Evolutionary conservation across 306 rosid species (phyloP).

Genomic region (Pterocarpus macrocarpus): DNA sequence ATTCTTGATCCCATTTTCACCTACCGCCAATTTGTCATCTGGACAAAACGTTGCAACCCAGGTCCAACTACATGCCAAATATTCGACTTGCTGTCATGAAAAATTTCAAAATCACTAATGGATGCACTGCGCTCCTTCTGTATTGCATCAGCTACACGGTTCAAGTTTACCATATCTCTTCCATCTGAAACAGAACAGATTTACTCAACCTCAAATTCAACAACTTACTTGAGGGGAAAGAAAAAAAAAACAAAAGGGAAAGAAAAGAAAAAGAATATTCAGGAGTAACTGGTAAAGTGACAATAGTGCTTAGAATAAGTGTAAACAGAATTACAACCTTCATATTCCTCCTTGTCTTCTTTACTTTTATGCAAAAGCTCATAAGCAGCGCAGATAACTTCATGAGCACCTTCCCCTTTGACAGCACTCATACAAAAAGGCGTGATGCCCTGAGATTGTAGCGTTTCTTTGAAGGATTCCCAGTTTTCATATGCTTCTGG

Average conservation of each 20-base stretch:
- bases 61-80: slow-evolving; percentile 86
- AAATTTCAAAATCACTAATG: slow-evolving; percentile 83
- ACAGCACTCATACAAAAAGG: slow-evolving; percentile 91
- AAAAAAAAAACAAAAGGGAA: too few relatives aligned
- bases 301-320: slow-evolving; percentile 34
- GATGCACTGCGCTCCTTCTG: slow-evolving; percentile 77
- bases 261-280: not conserved
- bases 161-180: slow-evolving; percentile 59
- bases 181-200: slow-evolving; percentile 59
- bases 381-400: slow-evolving; percentile 77
- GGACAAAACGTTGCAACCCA: slow-evolving; percentile 92
- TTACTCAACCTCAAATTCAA: slow-evolving; percentile 37
- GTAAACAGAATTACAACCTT: slow-evolving; percentile 57
- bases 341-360: slow-evolving; percentile 59
- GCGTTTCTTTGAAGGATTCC: slow-evolving; percentile 75
- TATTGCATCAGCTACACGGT: slow-evolving; percentile 78
- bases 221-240: slow-evolving; percentile 4
- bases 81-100: slow-evolving; percentile 64
- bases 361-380: slow-evolving; percentile 67
- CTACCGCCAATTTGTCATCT: slow-evolving; percentile 97
- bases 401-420: slow-evolving; percentile 80
- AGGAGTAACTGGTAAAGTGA: slow-evolving; percentile 13
- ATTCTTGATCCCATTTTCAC: slow-evolving; percentile 41
- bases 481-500: slow-evolving; percentile 92
- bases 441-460: slow-evolving; percentile 74